Percentiles rank a stretch among this genome's conserved stretches.
Conservation (phyloP, 495 filamentous ascomycete genomes). For the Cercophora sp. region DNA sequence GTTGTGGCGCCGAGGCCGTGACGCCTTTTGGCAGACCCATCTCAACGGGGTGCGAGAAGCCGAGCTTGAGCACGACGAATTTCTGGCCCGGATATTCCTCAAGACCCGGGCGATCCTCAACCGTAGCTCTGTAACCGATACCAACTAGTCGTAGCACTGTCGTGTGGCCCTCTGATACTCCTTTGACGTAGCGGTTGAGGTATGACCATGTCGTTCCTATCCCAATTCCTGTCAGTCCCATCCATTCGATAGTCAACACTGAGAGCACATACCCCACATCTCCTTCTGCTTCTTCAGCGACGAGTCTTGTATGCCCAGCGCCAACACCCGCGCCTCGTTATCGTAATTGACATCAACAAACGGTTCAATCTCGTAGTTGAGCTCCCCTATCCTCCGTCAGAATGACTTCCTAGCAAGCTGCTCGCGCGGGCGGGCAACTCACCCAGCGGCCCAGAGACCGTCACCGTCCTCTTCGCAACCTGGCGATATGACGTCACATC, state of each 20-base stretch:
- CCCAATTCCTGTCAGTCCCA: conserved; percentile 18
- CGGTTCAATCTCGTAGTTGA: conserved; percentile 66
- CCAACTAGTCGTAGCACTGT: conserved; percentile 91
- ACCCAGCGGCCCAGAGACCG: conserved; percentile 75
- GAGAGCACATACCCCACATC: conserved; percentile 83
- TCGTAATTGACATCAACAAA: conserved; percentile 69
- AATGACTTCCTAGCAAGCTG: too few species aligned
- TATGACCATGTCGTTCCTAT: conserved; percentile 84
- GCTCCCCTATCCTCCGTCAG: conserved; percentile 52
- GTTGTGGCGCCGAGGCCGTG: conserved; percentile 82
- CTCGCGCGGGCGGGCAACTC: conserved; percentile 15
- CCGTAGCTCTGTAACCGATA: conserved; percentile 87
- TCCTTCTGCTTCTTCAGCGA: conserved; percentile 70
- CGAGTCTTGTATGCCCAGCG: conserved; percentile 61
- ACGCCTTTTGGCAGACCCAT: conserved; percentile 77
- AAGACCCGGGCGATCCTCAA: conserved; percentile 75
- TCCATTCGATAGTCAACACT: not conserved
- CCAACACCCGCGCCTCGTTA: conserved; percentile 53
- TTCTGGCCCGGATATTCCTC: conserved; percentile 72
- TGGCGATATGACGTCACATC: conserved; percentile 47
- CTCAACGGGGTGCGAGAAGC: conserved; percentile 93
- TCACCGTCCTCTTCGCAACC: conserved; percentile 58
- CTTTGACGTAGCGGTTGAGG: conserved; percentile 82
- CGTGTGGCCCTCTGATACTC: conserved; percentile 93
- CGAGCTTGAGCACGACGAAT: conserved; percentile 88